phyloP scores from a whole-genome alignment of 2,329 filamentous ascomycete species.

The Fonsecaea nubica region DNA sequence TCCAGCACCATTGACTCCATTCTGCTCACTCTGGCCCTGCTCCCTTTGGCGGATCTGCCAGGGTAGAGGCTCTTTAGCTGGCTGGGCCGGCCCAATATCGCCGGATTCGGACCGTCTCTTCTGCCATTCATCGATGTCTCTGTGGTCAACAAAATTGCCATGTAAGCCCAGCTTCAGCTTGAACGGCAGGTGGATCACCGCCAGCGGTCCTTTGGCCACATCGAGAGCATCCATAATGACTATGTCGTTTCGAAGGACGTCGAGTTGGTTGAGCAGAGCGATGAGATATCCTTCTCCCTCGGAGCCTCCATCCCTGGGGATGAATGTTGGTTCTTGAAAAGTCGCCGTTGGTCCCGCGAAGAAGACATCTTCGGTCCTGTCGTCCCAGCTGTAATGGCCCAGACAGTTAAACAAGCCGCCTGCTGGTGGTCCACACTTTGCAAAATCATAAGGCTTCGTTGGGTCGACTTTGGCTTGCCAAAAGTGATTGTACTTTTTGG shows the following conservation, averaged over 20 bases:
- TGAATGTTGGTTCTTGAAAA: conserved; percentile 45
- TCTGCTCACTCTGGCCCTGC: neutral
- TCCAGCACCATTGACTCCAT: conserved; percentile 12
- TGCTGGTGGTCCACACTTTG: conserved; percentile 40
- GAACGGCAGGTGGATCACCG: conserved; percentile 45
- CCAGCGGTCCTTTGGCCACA: conserved; percentile 43
- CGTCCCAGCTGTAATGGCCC: conserved; percentile 39
- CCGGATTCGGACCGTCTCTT: conserved; percentile 26
- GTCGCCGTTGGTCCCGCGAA: conserved; percentile 42
- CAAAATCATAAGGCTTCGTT: conserved; percentile 42
- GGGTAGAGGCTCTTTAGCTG: conserved; percentile 31
- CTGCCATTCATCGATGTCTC: conserved; percentile 33
- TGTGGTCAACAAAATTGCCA: conserved; percentile 43
- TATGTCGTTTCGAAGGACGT: conserved; percentile 48
- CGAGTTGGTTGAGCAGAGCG: conserved; percentile 48
- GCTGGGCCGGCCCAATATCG: conserved; percentile 29
- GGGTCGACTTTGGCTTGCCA: conserved; percentile 51
- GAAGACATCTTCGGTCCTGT: conserved; percentile 39
- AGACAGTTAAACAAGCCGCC: conserved; percentile 39
- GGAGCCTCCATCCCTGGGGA: conserved; percentile 39
- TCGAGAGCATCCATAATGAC: conserved; percentile 45
- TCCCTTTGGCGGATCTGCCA: conserved; percentile 29
- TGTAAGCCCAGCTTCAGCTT: conserved; percentile 46
- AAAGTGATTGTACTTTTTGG: conserved; percentile 55
- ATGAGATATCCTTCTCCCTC: conserved; percentile 47